Percentiles rank a stretch among this genome's conserved stretches.
phyloP scores from a whole-genome alignment of 768 basidiomycete genomes.

The Harrya chromipes region DNA sequence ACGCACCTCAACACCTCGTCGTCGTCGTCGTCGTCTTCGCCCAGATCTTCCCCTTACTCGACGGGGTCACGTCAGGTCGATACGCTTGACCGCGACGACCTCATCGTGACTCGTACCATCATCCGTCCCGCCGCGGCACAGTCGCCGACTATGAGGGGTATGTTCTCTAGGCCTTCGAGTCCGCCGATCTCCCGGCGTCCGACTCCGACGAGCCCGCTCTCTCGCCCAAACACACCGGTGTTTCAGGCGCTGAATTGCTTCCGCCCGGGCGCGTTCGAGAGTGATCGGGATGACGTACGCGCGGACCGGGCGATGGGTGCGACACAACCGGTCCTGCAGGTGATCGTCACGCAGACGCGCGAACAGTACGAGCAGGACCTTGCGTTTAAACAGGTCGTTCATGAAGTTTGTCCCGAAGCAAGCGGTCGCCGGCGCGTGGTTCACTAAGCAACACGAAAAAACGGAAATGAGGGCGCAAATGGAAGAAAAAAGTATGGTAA shows the following conservation, averaged over 20 bases:
- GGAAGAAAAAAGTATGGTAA: constrained; percentile 13
- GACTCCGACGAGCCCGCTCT: constrained; percentile 19
- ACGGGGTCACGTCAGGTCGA: constrained; percentile 20
- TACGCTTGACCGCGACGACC: constrained; percentile 29
- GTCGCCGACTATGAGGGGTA: constrained; percentile 15
- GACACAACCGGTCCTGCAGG: constrained; percentile 27
- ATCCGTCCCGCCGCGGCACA: constrained; percentile 32
- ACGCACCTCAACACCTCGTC: neutral
- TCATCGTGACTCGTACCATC: constrained; percentile 36
- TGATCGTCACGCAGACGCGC: constrained; percentile 34
- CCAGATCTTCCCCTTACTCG: neutral
- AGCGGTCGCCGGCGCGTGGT: constrained; percentile 15
- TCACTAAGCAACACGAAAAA: neutral
- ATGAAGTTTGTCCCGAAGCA: constrained; percentile 28
- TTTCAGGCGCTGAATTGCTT: constrained; percentile 36
- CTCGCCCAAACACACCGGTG: constrained; percentile 21
- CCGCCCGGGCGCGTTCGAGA: constrained; percentile 30
- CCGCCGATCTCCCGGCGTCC: constrained; percentile 24
- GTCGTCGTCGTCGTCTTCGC: constrained; percentile 2
- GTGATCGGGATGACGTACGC: constrained; percentile 28
- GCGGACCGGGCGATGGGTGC: constrained; percentile 12
- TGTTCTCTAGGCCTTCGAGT: constrained; percentile 32
- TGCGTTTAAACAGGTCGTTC: constrained; percentile 30
- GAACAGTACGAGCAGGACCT: constrained; percentile 33
- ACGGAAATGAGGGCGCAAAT: too few species aligned